phyloP scores from a whole-genome alignment of 1,284 basidiomycete species.

The Takashimella tepidaria region DNA sequence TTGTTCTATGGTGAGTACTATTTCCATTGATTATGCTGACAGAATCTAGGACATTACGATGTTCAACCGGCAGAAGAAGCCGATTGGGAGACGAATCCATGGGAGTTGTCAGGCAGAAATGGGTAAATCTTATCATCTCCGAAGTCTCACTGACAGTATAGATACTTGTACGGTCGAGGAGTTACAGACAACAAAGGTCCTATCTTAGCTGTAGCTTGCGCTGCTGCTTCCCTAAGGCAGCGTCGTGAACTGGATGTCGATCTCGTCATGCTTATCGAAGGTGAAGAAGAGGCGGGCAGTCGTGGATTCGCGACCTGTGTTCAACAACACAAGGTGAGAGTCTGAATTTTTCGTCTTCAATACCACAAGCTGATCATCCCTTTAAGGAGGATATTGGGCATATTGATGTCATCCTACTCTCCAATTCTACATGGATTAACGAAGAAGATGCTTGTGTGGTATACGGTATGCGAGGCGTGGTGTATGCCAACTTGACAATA shows the following conservation, averaged over 20 bases:
- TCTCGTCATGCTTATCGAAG: slow-evolving; percentile 86
- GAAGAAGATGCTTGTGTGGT: slow-evolving; percentile 93
- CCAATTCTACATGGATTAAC: slow-evolving; percentile 94
- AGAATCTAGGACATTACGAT: slow-evolving; percentile 80
- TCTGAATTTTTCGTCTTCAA: not conserved
- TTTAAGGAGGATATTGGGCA: slow-evolving; percentile 67
- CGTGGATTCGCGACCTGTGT: slow-evolving; percentile 76
- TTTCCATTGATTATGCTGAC: slow-evolving; percentile 1
- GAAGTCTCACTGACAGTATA: slow-evolving; percentile 1
- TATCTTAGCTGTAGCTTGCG: slow-evolving; percentile 83
- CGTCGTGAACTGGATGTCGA: slow-evolving; percentile 74
- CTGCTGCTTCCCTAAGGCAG: slow-evolving; percentile 72
- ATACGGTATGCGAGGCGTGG: slow-evolving; percentile 88
- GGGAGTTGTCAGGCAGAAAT: slow-evolving; percentile 73
- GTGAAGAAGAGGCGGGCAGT: slow-evolving; percentile 92
- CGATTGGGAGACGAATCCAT: slow-evolving; percentile 83
- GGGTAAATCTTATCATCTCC: slow-evolving; percentile 50
- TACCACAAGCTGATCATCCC: not conserved
- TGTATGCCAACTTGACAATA: slow-evolving; percentile 56
- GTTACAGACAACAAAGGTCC: slow-evolving; percentile 91
- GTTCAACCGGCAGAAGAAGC: slow-evolving; percentile 71
- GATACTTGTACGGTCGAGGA: slow-evolving; percentile 86
- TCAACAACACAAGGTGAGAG: slow-evolving; percentile 62
- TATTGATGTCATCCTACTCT: slow-evolving; percentile 77
- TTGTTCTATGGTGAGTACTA: slow-evolving; percentile 73